Conservation (phyloP, 306 rosid genomes). For the Ormosia semicastrata region DNA sequence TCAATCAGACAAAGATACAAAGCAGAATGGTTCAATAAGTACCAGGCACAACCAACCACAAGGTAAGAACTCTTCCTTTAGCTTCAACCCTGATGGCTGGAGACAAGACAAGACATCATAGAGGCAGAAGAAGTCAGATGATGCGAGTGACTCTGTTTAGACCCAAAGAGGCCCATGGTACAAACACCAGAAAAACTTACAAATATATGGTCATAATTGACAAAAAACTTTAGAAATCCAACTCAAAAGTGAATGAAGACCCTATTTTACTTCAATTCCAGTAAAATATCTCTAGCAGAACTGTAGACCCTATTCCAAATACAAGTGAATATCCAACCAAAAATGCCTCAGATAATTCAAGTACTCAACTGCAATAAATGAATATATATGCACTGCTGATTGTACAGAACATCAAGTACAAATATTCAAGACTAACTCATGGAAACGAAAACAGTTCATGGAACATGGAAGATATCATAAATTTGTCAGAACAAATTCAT, state of each 20-base stretch:
- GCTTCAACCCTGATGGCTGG: conserved; percentile 92
- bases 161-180: background rate
- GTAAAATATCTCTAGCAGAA: conserved; percentile 1
- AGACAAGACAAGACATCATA: conserved; percentile 35
- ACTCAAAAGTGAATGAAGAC: too few relatives aligned
- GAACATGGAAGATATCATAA: background rate
- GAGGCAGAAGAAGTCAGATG: conserved; percentile 15
- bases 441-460: background rate
- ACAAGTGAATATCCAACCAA: background rate
- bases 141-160: background rate
- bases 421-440: background rate
- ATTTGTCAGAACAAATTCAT: background rate
- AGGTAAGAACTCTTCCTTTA: conserved; percentile 89
- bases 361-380: background rate
- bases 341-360: background rate
- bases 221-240: background rate
- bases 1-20: conserved; percentile 11
- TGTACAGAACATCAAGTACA: background rate
- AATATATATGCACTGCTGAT: background rate
- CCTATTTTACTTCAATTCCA: background rate
- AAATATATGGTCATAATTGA: background rate
- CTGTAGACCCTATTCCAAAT: background rate
- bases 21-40: conserved; percentile 26
- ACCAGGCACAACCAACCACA: conserved; percentile 96
- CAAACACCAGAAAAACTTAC: conserved; percentile 15